phyloP scores from a whole-genome alignment of 768 basidiomycete genomes.

The Suillus weaverae region DNA sequence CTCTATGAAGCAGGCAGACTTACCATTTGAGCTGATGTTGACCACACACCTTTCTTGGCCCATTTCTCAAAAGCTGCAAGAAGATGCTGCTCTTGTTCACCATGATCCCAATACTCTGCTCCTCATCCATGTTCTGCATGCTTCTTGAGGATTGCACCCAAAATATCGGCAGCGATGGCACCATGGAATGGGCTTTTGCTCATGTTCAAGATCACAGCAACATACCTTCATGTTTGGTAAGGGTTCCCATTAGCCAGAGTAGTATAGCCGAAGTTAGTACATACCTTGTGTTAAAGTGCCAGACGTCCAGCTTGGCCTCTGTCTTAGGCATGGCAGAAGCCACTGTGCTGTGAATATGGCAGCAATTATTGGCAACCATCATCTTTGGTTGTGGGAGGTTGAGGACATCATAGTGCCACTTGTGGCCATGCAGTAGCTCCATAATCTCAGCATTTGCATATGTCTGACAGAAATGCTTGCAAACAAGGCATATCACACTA shows the following conservation, averaged over 20 bases:
- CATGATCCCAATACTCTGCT: constrained; percentile 18
- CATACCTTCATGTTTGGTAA: constrained; percentile 11
- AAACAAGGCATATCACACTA: too few species aligned
- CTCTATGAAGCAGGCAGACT: not conserved
- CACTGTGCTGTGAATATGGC: constrained; percentile 13
- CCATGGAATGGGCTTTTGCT: constrained; percentile 9
- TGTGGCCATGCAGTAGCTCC: constrained; percentile 15
- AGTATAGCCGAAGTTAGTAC: not conserved
- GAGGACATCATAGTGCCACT: constrained; percentile 8
- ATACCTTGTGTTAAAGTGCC: constrained; percentile 13
- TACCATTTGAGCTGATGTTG: not conserved
- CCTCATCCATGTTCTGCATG: constrained; percentile 3
- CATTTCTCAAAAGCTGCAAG: not conserved
- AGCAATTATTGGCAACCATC: constrained; percentile 24
- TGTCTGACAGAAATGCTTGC: constrained; percentile 13
- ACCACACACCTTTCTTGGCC: not conserved
- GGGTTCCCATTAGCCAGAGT: not conserved
- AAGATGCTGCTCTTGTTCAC: constrained; percentile 20
- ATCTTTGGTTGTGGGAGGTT: constrained; percentile 12
- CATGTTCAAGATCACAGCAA: constrained; percentile 13
- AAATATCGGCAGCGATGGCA: constrained; percentile 14
- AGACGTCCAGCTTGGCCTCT: constrained; percentile 16
- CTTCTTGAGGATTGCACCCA: constrained; percentile 11
- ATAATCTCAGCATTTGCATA: constrained; percentile 15
- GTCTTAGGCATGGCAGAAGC: constrained; percentile 8